Conservation (phyloP, 2,329 filamentous ascomycete species). For the Scedosporium boydii region DNA sequence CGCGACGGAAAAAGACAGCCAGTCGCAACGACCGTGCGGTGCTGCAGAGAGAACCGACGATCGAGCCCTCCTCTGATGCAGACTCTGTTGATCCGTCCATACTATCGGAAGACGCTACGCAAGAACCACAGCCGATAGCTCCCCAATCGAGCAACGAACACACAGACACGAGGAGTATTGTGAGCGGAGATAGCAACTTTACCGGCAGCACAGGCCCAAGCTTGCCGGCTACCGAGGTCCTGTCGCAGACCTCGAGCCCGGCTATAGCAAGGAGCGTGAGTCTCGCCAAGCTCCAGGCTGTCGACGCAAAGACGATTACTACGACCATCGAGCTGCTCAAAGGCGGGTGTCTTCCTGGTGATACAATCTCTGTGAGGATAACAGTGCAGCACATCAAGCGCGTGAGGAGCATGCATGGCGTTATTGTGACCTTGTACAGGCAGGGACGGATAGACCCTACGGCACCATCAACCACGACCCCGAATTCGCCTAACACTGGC, state of each 20-base stretch:
- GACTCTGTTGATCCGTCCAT: constrained; percentile 32
- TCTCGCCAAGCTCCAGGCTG: constrained; percentile 25
- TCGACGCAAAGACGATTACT: constrained; percentile 71
- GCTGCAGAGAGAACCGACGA: constrained; percentile 6
- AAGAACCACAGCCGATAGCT: not conserved
- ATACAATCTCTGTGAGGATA: constrained; percentile 70
- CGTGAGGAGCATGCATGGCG: constrained; percentile 82
- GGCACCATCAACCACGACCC: not conserved
- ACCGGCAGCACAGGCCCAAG: constrained; percentile 58
- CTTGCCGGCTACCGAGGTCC: constrained; percentile 28
- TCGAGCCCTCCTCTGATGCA: constrained; percentile 24
- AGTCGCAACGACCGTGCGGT: constrained; percentile 4
- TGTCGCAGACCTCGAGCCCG: constrained; percentile 1
- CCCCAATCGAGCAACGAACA: constrained; percentile 9
- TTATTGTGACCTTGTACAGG: constrained; percentile 86
- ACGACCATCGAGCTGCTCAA: constrained; percentile 75
- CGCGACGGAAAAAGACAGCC: constrained; percentile 46
- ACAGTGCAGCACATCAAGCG: constrained; percentile 80
- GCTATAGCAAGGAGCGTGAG: not conserved
- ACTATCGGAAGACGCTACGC: constrained; percentile 25
- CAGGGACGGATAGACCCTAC: constrained; percentile 74
- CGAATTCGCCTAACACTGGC: not conserved
- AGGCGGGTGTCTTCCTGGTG: constrained; percentile 78
- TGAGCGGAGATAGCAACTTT: constrained; percentile 59
- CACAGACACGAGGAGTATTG: constrained; percentile 54